phyloP scores from a whole-genome alignment of 202 grass and related monocot species.

The Cymbopogon flexuosus region DNA sequence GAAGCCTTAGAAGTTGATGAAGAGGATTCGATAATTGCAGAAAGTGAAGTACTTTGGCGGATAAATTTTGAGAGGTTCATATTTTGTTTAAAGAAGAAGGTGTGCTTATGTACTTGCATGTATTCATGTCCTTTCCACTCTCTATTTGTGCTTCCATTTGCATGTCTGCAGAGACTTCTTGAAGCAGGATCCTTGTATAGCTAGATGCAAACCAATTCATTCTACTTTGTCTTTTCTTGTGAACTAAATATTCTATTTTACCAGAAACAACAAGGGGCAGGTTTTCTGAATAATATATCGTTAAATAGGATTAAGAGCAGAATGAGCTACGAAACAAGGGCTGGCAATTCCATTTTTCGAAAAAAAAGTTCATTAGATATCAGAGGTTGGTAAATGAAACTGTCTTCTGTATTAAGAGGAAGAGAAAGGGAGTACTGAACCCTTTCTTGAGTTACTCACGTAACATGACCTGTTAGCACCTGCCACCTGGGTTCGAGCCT shows the following conservation, averaged over 20 bases:
- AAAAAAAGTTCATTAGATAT: neutral
- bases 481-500: neutral
- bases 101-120: constrained; percentile 16
- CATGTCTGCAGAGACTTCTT: constrained; percentile 13
- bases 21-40: constrained; percentile 58
- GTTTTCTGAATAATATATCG: neutral
- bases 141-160: constrained; percentile 1
- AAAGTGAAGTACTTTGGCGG: constrained; percentile 80
- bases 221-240: neutral
- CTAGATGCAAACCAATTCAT: constrained; percentile 16
- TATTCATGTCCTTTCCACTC: neutral
- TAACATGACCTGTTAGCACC: neutral
- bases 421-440: neutral
- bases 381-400: neutral
- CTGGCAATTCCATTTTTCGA: neutral
- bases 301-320: constrained; percentile 4
- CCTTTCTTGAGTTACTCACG: neutral
- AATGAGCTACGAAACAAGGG: neutral
- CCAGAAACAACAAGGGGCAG: neutral
- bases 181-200: neutral
- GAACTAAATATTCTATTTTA: neutral
- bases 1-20: constrained; percentile 63
- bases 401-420: neutral
- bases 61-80: constrained; percentile 70
- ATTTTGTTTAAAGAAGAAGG: constrained; percentile 82